Evolutionary conservation across 208 protist genomes (phyloP).

Genomic region (Leishmania guyanensis): DNA sequence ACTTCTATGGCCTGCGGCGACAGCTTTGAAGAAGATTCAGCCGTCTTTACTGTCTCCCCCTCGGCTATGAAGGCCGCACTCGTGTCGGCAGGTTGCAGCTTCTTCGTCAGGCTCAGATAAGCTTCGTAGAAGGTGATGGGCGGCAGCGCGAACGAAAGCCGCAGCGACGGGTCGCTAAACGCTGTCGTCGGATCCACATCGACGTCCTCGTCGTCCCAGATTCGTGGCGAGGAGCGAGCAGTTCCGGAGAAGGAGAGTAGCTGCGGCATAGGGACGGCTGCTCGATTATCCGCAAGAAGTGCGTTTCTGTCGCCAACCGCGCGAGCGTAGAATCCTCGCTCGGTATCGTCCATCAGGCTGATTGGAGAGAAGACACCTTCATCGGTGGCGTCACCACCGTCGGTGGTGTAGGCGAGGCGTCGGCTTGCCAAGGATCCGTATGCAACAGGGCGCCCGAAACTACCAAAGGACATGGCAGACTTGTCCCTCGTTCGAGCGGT

Average conservation of each 20-base stretch:
- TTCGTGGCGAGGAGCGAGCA: not conserved
- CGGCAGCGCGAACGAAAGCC: not conserved
- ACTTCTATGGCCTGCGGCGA: not conserved
- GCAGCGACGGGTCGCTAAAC: slow-evolving; percentile 3
- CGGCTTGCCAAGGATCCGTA: not conserved
- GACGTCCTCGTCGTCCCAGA: slow-evolving; percentile 29
- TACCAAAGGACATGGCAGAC: not conserved
- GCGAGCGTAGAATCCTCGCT: not conserved
- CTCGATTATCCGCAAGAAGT: slow-evolving; percentile 1
- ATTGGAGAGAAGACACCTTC: slow-evolving; percentile 19
- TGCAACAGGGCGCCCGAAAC: not conserved
- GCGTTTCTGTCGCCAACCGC: not conserved
- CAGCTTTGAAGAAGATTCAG: not conserved
- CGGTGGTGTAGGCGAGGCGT: not conserved
- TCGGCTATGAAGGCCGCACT: no score
- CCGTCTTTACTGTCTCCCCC: no score
- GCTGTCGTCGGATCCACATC: slow-evolving; percentile 23
- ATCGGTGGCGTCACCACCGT: not conserved
- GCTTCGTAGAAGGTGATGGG: slow-evolving; percentile 31
- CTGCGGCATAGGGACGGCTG: not conserved
- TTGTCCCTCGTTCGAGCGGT: no score
- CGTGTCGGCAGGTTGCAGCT: not conserved
- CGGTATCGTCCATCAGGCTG: slow-evolving; percentile 8
- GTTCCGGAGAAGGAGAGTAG: slow-evolving; percentile 25
- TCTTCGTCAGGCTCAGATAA: slow-evolving; percentile 7